Conservation (phyloP, 2,329 filamentous ascomycete genomes). For the Colletotrichum somersetense region DNA sequence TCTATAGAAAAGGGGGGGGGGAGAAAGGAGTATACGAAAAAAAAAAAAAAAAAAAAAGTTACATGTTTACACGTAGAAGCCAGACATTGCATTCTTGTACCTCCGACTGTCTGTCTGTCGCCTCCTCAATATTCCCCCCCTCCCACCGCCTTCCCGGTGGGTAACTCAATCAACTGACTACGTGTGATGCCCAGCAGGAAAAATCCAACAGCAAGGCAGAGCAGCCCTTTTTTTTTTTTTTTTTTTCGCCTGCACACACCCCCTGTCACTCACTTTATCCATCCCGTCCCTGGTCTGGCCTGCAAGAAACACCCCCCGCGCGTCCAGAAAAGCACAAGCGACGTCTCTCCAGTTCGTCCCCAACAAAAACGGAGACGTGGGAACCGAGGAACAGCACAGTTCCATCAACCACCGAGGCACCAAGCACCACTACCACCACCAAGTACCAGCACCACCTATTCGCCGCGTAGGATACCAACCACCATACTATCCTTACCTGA, state of each 20-base stretch:
- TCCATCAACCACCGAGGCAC: conserved; percentile 5
- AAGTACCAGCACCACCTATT: no score
- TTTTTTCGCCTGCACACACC: conserved; percentile 2
- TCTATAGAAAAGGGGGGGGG: background rate
- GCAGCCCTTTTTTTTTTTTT: background rate
- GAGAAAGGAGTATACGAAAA: no score
- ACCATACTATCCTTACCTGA: background rate
- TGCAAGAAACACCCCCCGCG: conserved; percentile 36
- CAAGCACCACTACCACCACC: background rate
- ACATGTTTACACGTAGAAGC: background rate
- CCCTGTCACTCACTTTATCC: conserved; percentile 27
- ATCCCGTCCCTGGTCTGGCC: conserved; percentile 22
- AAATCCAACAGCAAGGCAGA: conserved; percentile 22
- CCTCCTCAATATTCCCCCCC: conserved; percentile 7
- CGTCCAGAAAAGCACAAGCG: conserved; percentile 14
- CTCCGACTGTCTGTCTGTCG: conserved; percentile 1
- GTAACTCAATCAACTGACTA: conserved; percentile 22
- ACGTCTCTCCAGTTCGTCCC: conserved; percentile 38
- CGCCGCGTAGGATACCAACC: background rate
- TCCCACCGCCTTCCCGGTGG: conserved; percentile 16
- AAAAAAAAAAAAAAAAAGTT: background rate
- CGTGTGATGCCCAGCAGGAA: conserved; percentile 21
- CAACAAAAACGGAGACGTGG: conserved; percentile 40
- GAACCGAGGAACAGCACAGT: conserved; percentile 14
- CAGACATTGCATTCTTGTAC: conserved; percentile 1